Base-by-base conservation (phyloP, 2,329 filamentous ascomycete genomes). In the Trichoderma aggressivum region DNA sequence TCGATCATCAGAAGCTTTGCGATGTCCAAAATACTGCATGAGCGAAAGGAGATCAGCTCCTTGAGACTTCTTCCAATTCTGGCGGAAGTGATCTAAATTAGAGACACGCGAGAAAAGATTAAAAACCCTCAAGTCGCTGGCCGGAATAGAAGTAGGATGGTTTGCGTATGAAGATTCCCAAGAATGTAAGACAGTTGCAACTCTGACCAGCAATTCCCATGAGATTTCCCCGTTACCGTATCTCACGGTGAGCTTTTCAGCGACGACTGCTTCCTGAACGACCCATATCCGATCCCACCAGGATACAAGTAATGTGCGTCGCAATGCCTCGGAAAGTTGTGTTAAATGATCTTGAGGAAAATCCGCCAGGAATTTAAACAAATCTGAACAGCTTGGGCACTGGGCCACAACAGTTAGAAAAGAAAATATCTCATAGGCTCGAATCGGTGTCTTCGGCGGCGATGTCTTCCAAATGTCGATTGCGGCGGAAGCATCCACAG, bases 271-370 rank as follows among this genome's bases (percentile, higher is more conserved):
- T 18, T 64, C 62, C 32, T 64, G 62, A 12, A 64, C 62, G 0
- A 64, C 62, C 62, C 62, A 64, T 36, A 64, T 64, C 3, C 43
- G 12, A 11, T 53, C 62, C 43, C 43, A 64, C 62, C 62, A 55
- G 3, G 62, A 21, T 7, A 34, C 28, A 36, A 64, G 62, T n/a
- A 64, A 21, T 36, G 43, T 55, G 21, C 43, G 28, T 34, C 62
- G 43, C n/a, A 64, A 34, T 14, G 62, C 62, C 3, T 64, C 43
- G 18, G 30, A 50, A 36, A 64, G 43, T 2, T 47, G n/a, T 5
- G 62, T 18, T 10, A 64, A 24, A 26, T 64, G 62, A 18, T 1
- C 14, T 8, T 26, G n/a, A 3, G 43, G 43, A 8, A 64, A 18
- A n/a, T 53, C 43, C 16, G 24, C 11, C 5, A 34, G 7, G 3